Evolutionary conservation across 2,329 filamentous ascomycete species (phyloP), one percentile per base, ranked within the genome.

Genomic region (Clonostachys rhizophaga): DNA sequence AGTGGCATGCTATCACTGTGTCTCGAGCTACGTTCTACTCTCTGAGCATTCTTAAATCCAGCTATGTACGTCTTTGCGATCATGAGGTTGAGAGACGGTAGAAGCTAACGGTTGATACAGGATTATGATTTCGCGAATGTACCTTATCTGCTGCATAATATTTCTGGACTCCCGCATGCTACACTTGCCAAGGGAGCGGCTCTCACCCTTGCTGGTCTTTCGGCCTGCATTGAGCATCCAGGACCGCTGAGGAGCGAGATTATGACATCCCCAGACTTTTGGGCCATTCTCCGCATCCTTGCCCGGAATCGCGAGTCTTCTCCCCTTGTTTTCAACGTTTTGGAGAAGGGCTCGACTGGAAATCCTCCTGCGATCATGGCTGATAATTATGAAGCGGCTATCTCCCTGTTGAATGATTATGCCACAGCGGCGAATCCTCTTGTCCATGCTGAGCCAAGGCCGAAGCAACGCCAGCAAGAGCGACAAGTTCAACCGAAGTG

Each of bases 211-310:
- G 85, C 87, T 56, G 92, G 92, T 0, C 72, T 99, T 24, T 81
- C 84, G 41, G 75, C 84, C 41, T 96, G 91, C 58, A 88, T 96
- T 54, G 83, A 86, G 45, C 82, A 87, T 50, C 83, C 89, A 1
- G 84, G 84, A 24, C 83, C 87, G 12, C 72, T 99, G 30, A 84
- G 89, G 48, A 96, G 89, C 55, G 92, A 97, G 68, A 88, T 97
- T 55, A 95, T 95, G 68, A 92, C 89, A 13, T 97, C 92, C 16
- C 94, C 94, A 0, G 94, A 99, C 61, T 97, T 99, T 65, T 99
- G 94, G 94, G 86, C 87, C 6, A 88, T 96, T 13, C 74, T 99
- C 45, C 85, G 90, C 51, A 80, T 83, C 34, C 72, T 99, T 16
- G 83, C 89, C 42, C 74, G 76, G 20, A 79, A 86, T 51, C 70